Evolutionary conservation across 495 filamentous ascomycete species (phyloP), one percentile per base, ranked within the genome.

Genomic region (Hyaloscypha hepaticicola): DNA sequence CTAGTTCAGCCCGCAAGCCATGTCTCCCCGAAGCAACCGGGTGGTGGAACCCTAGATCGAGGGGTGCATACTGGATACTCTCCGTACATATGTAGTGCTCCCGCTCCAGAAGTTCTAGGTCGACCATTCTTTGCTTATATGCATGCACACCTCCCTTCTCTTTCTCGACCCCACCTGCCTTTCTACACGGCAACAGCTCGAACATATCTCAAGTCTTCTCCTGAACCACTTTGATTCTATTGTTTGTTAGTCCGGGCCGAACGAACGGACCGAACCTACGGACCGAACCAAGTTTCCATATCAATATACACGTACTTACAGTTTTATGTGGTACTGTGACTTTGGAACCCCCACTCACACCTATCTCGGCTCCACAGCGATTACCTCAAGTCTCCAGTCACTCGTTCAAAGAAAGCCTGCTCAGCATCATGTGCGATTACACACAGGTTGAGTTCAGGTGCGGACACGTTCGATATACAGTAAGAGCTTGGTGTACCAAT

Each of bases 371-470:
- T 34, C 26, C 21, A 31, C 26, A 34, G 4, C 21, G 14, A 52
- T 8, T 21, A 38, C 28, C 12, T 27, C 5, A 21, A 48, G 38
- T 26, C 22, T n/a, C 48, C 34, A 58, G 34, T 58, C 62, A 58
- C 53, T 58, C 62, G 58, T 34, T 52, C 64, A 48, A 45, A 8
- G 12, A 11, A 22, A 38, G 16, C 19, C 25, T 49, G 9, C 38
- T 19, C 16, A 45, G 38, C 38, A 45, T 16, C 16, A 72, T 72
- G 70, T 72, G 70, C 53, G 66, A 72, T 31, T 72, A 72, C 34
- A 72, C 70, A 25, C 70, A 72, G 53, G 70, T 72, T 33, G 70
- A 72, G 49, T 72, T 57, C 33, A 29, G 61, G 6, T 72, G 70
- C 58, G 67, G 70, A 28, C 29, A 72, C 58, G 58, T 69, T 48